These are phyloP conservation scores for Stipa capillata DNA, from an alignment of 176 grass and related monocot genomes.

Conservation along the genomic window DNA sequence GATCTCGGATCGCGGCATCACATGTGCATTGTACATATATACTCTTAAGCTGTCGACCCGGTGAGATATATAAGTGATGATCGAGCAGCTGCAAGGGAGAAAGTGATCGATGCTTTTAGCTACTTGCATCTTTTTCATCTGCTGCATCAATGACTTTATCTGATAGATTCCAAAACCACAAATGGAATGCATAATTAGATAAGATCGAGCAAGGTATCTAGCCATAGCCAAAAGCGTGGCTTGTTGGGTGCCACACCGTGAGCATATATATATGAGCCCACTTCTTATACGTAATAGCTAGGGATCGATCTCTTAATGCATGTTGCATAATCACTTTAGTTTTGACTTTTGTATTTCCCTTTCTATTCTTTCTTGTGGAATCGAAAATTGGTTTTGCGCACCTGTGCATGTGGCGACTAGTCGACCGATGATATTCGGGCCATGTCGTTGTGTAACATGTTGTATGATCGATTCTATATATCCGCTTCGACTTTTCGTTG, in stretches of 20 bases:
- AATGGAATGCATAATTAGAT: neutral
- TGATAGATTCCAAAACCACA: neutral
- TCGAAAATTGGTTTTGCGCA: constrained; percentile 1
- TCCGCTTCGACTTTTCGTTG: neutral
- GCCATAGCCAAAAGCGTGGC: constrained; percentile 4
- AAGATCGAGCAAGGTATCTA: neutral
- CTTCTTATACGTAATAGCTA: neutral
- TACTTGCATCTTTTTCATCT: neutral
- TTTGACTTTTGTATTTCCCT: neutral
- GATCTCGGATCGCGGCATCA: constrained; percentile 34
- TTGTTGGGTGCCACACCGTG: constrained; percentile 15
- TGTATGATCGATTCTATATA: neutral
- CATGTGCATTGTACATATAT: neutral
- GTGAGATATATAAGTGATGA: constrained; percentile 1
- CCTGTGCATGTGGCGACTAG: neutral
- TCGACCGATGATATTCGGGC: neutral
- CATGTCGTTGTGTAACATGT: neutral
- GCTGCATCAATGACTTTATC: neutral
- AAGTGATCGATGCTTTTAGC: neutral
- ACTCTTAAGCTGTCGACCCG: neutral
- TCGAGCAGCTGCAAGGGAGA: neutral
- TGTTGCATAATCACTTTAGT: neutral
- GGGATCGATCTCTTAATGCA: neutral
- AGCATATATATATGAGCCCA: neutral
- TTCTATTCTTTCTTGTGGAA: neutral